Evolutionary conservation across 148 eudicot species (phyloP), one percentile per base, ranked within the genome.

Genomic region (Fallopia convolvulus): DNA sequence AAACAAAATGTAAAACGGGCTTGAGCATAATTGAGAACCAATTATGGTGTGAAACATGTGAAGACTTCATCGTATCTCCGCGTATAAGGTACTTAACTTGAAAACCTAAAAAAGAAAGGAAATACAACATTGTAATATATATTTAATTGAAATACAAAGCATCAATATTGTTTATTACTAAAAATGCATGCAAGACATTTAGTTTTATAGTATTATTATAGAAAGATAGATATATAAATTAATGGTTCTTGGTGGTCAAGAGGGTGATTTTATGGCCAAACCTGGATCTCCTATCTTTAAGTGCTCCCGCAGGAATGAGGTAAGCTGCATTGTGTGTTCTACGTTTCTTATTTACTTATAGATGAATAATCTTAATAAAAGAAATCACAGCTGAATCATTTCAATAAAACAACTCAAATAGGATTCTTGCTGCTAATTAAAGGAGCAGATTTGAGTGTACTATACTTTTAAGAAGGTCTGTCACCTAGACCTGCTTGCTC

Each of bases 261-360:
- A 96, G 83, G 99, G 98, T 79, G 99, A 96, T 84, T 93, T 96
- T 77, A 90, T 90, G 97, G 99, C 99, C 70, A 96, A 96, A 85
- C 99, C 99, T 40, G 98, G 98, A 79, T 96, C 99, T 55, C 99
- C 99, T 6, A 93, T 93, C 72, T 96, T 93, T 80, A 96, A 93
- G 83, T 96, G 99, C 85, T 96, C 99, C 36, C 93, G 98, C 8
- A 87, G 98, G 74, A 84, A 89, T 79, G 99, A 96, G 99, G 99
- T 90, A 75, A 78, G 61, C 53, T 77, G 65, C 61, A 26, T 26
- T 26, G 30, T 61, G 46, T 36, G 70, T 36, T 58, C 70, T 30
- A 3, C 32, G 41, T 30, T 65, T 12, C 2, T 13, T 2, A 30
- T 65, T 9, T 36, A 36, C 21, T 39, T 14, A 21, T 36, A 36